These are phyloP conservation scores for Infundibulicybe gibba DNA, from an alignment of 768 basidiomycete species.

Conservation along the genomic window DNA sequence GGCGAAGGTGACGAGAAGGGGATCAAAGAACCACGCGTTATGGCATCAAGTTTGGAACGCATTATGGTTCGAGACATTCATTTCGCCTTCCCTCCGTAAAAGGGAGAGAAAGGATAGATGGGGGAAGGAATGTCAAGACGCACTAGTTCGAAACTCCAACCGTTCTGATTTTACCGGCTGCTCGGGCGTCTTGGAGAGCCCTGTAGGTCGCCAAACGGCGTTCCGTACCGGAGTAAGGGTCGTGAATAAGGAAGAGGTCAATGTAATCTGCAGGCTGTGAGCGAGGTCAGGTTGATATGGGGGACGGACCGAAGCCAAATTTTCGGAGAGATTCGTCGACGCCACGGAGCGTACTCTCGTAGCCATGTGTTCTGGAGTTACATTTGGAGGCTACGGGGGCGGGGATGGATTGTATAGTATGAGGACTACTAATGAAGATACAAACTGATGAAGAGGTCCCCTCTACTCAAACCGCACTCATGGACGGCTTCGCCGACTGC, in stretches of 20 bases:
- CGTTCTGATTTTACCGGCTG: slow-evolving; percentile 60
- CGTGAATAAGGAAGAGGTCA: slow-evolving; percentile 80
- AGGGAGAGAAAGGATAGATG: neutral
- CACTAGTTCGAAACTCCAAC: slow-evolving; percentile 89
- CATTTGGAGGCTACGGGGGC: slow-evolving; percentile 60
- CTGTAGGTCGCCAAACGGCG: slow-evolving; percentile 69
- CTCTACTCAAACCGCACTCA: slow-evolving; percentile 51
- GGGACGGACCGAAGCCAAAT: slow-evolving; percentile 52
- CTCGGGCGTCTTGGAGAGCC: slow-evolving; percentile 60
- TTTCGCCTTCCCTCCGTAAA: neutral
- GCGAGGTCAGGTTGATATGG: neutral
- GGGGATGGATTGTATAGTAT: slow-evolving; percentile 5
- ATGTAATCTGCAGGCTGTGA: slow-evolving; percentile 25
- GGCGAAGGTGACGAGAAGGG: neutral
- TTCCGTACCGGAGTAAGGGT: slow-evolving; percentile 60
- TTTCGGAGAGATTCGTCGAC: slow-evolving; percentile 59
- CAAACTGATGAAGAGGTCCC: slow-evolving; percentile 72
- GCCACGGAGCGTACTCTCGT: slow-evolving; percentile 53
- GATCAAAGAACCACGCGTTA: no score
- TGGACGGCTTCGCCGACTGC: slow-evolving; percentile 56
- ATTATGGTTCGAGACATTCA: no score
- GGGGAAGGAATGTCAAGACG: slow-evolving; percentile 16
- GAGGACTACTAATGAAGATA: slow-evolving; percentile 4
- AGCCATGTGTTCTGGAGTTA: slow-evolving; percentile 53
- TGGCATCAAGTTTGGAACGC: no score